phyloP scores from a whole-genome alignment of 2,329 filamentous ascomycete genomes.

The Nigrospora osmanthi region DNA sequence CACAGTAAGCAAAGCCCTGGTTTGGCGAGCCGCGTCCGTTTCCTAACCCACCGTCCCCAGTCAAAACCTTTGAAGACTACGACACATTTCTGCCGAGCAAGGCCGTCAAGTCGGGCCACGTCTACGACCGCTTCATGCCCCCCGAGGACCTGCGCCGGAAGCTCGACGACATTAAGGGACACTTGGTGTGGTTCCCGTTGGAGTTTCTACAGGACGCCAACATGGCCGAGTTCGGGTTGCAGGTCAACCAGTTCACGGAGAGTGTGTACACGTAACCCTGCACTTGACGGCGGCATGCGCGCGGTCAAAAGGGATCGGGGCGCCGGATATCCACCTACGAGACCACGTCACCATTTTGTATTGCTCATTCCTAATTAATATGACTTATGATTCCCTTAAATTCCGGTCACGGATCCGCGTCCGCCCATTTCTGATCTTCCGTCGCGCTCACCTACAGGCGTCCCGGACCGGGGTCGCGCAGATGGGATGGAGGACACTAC shows the following conservation, averaged over 20 bases:
- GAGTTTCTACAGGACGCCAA: conserved; percentile 75
- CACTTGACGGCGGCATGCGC: too few species aligned
- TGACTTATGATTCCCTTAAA: too few species aligned
- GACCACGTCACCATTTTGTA: too few species aligned
- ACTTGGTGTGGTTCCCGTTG: conserved; percentile 93
- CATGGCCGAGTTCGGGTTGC: conserved; percentile 84
- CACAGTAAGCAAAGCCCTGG: conserved; percentile 43
- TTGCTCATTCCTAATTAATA: too few species aligned
- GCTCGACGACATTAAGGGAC: conserved; percentile 73
- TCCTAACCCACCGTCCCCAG: conserved; percentile 24
- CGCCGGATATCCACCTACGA: too few species aligned
- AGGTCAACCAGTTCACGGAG: conserved; percentile 81
- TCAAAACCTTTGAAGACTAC: conserved; percentile 87
- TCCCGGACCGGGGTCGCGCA: too few species aligned
- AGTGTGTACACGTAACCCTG: conserved; percentile 64
- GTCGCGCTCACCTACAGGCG: too few species aligned
- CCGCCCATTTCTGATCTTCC: too few species aligned
- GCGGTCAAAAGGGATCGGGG: too few species aligned
- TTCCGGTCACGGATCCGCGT: too few species aligned
- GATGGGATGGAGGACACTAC: too few species aligned
- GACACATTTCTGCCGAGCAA: conserved; percentile 66
- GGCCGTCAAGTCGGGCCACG: conserved; percentile 72
- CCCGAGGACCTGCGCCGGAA: conserved; percentile 66
- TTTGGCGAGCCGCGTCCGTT: background rate
- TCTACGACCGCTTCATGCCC: conserved; percentile 74